Evolutionary conservation across 306 rosid species (phyloP), one percentile per base, ranked within the genome.

Genomic region (Quercus robur): DNA sequence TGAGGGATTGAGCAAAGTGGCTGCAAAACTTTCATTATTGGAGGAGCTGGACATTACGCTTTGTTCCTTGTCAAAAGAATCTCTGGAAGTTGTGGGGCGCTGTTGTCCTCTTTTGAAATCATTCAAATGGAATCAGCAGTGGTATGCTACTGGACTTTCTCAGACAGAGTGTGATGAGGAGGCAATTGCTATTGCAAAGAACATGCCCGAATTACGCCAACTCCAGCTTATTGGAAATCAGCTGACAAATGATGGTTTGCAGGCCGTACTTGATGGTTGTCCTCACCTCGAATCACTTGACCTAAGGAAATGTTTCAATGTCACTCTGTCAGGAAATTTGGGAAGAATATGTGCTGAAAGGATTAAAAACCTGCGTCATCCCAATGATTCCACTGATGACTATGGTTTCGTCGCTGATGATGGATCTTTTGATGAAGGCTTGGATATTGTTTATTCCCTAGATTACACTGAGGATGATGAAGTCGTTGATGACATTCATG

Each of bases 31-130:
- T 80, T 76, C 97, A n/a, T 55, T 66, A 75, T 54, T 93, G 81
- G 98, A 93, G 84, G 89, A 91, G 35, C 92, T 93, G 38, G 90
- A 91, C 6, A 74, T 88, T 58, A 80, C 89, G 9, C 54, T 76
- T 44, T 73, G 89, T 73, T 23, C 20, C 23, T 33, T 87, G 28
- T 71, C 86, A 55, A 70, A 30, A 10, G 75, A 62, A 38, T 12
- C 89, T 75, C 75, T 90, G 6, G 80, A 83, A 81, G 85, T 75
- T 18, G 61, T 88, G 55, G 98, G 94, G 19, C 85, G 21, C 62
- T 63, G 58, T 51, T 91, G 98, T 70, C 94, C 88, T 21, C 75
- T 11, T 55, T 54, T 91, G 54, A 87, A 75, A 61, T 77, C 91
- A 26, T 30, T 91, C 35, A 88, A 85, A 76, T 82, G 83, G 58